These are phyloP conservation scores for Eucalyptus polybractea DNA, from an alignment of 345 rosid species.

Conservation along the genomic window DNA sequence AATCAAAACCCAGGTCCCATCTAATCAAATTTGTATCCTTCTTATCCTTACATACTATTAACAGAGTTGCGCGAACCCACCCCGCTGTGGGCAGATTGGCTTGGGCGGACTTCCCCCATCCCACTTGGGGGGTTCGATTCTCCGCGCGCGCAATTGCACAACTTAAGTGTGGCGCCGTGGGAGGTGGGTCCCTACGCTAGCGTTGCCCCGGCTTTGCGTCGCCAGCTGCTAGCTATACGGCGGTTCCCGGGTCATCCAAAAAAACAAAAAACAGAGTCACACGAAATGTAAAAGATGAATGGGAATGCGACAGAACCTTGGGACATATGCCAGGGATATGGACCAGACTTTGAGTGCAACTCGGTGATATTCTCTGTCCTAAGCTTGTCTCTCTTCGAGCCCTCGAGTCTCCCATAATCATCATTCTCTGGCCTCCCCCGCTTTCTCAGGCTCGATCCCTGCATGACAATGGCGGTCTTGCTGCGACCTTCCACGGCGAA, in stretches of 20 bases:
- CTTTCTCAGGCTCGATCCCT: background rate
- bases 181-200: no score
- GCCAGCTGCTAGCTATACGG: no score
- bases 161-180: no score
- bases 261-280: accelerated
- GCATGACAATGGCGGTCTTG: background rate
- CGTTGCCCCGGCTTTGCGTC: no score
- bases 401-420: background rate
- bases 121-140: no score
- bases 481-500: background rate
- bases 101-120: no score
- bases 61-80: no score
- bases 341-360: background rate
- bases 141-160: no score
- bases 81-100: no score
- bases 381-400: background rate
- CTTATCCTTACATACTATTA: background rate
- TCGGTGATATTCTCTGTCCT: background rate
- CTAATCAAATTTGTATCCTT: background rate
- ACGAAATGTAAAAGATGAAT: background rate
- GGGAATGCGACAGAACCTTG: background rate
- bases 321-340: background rate
- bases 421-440: background rate
- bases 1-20: background rate
- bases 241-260: no score